These are phyloP conservation scores for Phytophthora sansomeana DNA, from an alignment of 352 stramenopile genomes.

Conservation along the genomic window DNA sequence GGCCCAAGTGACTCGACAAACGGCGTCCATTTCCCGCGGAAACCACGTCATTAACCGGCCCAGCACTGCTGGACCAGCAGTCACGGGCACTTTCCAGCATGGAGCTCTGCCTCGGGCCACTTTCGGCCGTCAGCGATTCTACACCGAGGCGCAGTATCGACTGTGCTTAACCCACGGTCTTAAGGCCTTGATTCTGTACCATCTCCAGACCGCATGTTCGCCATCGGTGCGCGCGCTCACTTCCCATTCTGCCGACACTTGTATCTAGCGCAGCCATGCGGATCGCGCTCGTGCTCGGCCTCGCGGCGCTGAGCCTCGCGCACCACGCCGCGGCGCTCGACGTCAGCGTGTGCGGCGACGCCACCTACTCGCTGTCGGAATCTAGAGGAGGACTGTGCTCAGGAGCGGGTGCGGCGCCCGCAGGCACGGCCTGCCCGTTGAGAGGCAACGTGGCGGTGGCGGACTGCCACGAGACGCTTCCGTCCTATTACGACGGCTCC, in stretches of 20 bases:
- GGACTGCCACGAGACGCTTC: conserved; percentile 53
- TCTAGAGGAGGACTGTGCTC: conserved; percentile 32
- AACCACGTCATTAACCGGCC: conserved; percentile 3
- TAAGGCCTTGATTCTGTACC: too few relatives aligned
- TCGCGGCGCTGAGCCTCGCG: conserved; percentile 9
- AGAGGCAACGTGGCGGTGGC: conserved; percentile 48
- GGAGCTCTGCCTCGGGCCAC: background rate
- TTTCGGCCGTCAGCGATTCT: background rate
- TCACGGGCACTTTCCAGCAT: background rate
- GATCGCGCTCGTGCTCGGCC: conserved; percentile 11
- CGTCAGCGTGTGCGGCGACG: conserved; percentile 55
- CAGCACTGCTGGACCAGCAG: too few relatives aligned
- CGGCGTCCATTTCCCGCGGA: background rate
- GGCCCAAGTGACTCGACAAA: background rate
- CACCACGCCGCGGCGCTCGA: conserved; percentile 18
- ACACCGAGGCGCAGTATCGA: background rate
- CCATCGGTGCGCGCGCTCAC: too few relatives aligned
- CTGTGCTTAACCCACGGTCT: background rate
- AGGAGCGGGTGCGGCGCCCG: conserved; percentile 24
- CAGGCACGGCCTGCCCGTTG: conserved; percentile 52
- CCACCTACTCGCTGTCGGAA: conserved; percentile 45
- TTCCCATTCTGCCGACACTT: too few relatives aligned
- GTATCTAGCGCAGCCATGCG: too few relatives aligned
- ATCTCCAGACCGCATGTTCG: conserved; percentile 2
- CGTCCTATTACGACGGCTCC: conserved; percentile 42